Conservation (phyloP, 164 flowering plant species). For the Magnolia officinalis region DNA sequence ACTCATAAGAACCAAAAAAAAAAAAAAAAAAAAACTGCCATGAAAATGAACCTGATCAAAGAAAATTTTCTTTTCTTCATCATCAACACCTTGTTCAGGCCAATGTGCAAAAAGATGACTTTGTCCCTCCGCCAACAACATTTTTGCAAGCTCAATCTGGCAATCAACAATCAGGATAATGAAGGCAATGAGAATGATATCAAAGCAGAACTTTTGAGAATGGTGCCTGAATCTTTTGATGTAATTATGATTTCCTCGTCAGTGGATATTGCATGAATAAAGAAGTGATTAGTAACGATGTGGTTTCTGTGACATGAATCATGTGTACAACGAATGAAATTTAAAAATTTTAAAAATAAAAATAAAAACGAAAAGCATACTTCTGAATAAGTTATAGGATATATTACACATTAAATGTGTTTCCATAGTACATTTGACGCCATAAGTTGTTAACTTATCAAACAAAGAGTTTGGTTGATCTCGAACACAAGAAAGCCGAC, state of each 20-base stretch:
- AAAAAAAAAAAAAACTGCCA: not conserved
- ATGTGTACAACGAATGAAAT: not conserved
- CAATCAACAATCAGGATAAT: constrained; percentile 3
- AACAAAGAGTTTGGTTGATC: too few relatives aligned
- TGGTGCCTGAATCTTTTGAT: not conserved
- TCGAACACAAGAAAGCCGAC: too few relatives aligned
- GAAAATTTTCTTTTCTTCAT: constrained; percentile 59
- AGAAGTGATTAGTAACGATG: not conserved
- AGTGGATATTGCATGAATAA: not conserved
- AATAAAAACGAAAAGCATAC: not conserved
- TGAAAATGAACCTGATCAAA: constrained; percentile 63
- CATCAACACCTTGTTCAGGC: constrained; percentile 76
- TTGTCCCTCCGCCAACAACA: constrained; percentile 71
- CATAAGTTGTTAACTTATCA: too few relatives aligned
- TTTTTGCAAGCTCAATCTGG: constrained; percentile 67
- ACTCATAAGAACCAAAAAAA: not conserved
- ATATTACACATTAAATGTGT: too few relatives aligned
- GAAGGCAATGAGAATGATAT: not conserved
- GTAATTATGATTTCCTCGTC: not conserved
- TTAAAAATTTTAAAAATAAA: too few relatives aligned
- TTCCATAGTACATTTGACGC: too few relatives aligned
- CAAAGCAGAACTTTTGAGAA: not conserved
- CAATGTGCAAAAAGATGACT: constrained; percentile 75
- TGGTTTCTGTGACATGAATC: not conserved
- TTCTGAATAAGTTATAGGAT: not conserved